Conservation (phyloP, 768 basidiomycete genomes). For the Suillus alpinus region DNA sequence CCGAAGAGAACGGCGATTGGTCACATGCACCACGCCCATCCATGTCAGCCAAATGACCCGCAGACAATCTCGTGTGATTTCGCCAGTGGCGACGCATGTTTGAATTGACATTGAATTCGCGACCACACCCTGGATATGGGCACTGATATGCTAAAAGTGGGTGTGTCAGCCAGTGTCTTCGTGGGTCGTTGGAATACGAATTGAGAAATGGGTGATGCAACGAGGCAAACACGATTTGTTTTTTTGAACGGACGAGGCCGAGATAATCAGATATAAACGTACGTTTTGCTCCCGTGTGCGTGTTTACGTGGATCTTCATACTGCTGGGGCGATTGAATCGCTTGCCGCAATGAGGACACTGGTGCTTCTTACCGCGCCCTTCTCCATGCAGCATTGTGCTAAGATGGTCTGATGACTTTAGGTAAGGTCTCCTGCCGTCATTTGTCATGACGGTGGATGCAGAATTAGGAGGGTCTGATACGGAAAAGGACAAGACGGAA, state of each 20-base stretch:
- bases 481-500: conserved; percentile 33
- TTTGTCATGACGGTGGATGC: conserved; percentile 24
- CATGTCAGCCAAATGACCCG: conserved; percentile 19
- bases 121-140: conserved; percentile 69
- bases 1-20: conserved; percentile 4
- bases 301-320: conserved; percentile 42
- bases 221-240: conserved; percentile 2
- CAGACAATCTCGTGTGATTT: conserved; percentile 47
- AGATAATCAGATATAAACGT: conserved; percentile 18
- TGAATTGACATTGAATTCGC: conserved; percentile 80
- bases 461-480: conserved; percentile 27
- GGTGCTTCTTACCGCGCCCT: conserved; percentile 35
- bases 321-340: conserved; percentile 42
- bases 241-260: not conserved
- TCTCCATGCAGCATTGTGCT: conserved; percentile 26
- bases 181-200: not conserved
- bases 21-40: conserved; percentile 14
- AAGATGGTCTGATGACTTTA: conserved; percentile 27
- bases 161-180: conserved; percentile 11
- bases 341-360: conserved; percentile 38
- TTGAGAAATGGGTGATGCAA: not conserved
- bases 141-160: conserved; percentile 61
- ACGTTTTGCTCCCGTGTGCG: conserved; percentile 39
- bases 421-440: conserved; percentile 28
- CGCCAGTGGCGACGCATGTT: conserved; percentile 82